Base-by-base conservation (phyloP, 495 filamentous ascomycete genomes). In the Venustampulla echinocandica region DNA sequence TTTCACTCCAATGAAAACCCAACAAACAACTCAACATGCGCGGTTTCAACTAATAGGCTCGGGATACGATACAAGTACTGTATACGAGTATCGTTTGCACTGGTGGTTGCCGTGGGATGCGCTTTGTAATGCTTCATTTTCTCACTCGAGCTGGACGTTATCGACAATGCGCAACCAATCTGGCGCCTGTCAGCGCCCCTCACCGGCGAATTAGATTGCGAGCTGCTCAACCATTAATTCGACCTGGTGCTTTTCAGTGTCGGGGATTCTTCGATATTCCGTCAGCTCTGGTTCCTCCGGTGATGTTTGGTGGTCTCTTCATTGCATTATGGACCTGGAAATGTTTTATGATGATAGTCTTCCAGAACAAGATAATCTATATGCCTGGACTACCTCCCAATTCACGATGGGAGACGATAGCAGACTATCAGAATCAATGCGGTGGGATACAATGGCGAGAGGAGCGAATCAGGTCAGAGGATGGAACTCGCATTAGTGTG, bases 331-430 rank as follows among this genome's bases (percentile, higher is more conserved):
- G 83, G 81, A 71, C 72, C 0, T 89, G 82, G 74, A 90, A 92
- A 65, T 89, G 84, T 52, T 59, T 81, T 44, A 85, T 88, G 82
- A 77, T 90, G 64, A 69, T 90, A 15, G 52, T 82, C 4, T 81
- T 90, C 58, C 86, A 89, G 61, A 85, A 90, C 57, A 85, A 86
- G 49, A 86, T 92, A 47, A 79, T 90, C 38, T 90, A 90, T 63
- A 85, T 88, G 64, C 81, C 85, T 0, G 79, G 77, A 24, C 52
- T 87, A 6, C 84, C 83, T 10, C 82, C 84, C 1, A 73, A 67
- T 54, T 63, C 74, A 0, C 65, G 76, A 6, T 50, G 67, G 23
- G 76, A 83, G 59, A 77, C 57, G 35, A 81, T 90, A 20, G 55
- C 61, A 2, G 75, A 82, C 41, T 87, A 87, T 57, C 64, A 62